These are phyloP conservation scores for Ambrosiella cleistominuta DNA, from an alignment of 2,329 filamentous ascomycete genomes.

Conservation along the genomic window DNA sequence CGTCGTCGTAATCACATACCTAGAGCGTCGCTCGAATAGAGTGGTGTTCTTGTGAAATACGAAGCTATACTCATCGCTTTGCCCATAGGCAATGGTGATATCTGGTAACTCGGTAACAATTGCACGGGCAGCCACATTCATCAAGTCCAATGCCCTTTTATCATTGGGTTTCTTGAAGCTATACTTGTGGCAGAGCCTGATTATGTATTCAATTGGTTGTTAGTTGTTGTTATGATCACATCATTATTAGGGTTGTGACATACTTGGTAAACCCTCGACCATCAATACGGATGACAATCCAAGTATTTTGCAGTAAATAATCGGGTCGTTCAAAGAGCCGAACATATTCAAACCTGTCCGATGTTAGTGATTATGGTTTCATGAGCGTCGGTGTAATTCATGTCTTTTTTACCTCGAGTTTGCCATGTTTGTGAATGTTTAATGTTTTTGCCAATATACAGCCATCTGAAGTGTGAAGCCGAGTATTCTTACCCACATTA, in stretches of 20 bases:
- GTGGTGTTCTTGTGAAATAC: constrained; percentile 68
- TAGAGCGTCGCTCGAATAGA: constrained; percentile 71
- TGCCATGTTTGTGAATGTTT: constrained; percentile 25
- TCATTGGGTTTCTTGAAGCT: constrained; percentile 87
- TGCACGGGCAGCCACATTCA: constrained; percentile 81
- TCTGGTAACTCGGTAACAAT: constrained; percentile 74
- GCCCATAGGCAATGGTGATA: constrained; percentile 73
- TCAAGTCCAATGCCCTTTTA: constrained; percentile 66
- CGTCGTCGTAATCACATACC: constrained; percentile 29
- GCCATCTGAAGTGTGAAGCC: too few relatives aligned
- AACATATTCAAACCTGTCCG: constrained; percentile 74
- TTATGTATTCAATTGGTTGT: background rate
- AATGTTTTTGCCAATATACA: background rate
- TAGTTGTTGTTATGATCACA: background rate
- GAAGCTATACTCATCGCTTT: constrained; percentile 92
- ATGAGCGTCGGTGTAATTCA: background rate
- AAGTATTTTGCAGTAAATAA: constrained; percentile 69
- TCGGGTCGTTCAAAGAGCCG: constrained; percentile 75
- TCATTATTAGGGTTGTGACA: constrained; percentile 13
- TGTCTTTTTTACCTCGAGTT: constrained; percentile 32
- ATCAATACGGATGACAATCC: constrained; percentile 88
- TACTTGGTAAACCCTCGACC: constrained; percentile 91
- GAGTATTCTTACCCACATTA: background rate
- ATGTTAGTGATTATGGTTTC: constrained; percentile 1
- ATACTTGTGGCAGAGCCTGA: constrained; percentile 66